Evolutionary conservation across 2,329 filamentous ascomycete genomes (phyloP), one percentile per base, ranked within the genome.

Genomic region (Cercospora sojina): DNA sequence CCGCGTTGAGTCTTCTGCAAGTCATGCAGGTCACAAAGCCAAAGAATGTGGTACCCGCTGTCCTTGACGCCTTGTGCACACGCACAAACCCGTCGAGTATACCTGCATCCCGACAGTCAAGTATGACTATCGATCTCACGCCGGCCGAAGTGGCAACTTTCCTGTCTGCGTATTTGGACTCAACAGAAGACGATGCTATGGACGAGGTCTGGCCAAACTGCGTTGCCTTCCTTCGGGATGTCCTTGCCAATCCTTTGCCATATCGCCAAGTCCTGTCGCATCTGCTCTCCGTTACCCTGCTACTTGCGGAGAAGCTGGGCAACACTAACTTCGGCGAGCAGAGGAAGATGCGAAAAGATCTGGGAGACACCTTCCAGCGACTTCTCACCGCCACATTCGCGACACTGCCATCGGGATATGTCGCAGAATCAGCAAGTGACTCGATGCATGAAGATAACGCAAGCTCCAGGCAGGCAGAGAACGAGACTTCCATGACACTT

Each of bases 151-250:
- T 99, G 10, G 91, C 94, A 8, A 87, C 90, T 8, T 99, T 99
- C 77, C 80, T 98, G 53, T 91, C 97, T 7, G 91, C 95, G 69
- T 99, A 99, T 78, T 90, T 93, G 0, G 87, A 87, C 31, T 95
- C 93, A 0, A 83, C 98, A 12, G 95, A 99, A 75, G 95, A 99
- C 74, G 95, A 99, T 81, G 91, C 95, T 16, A 94, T 97, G 86
- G 95, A 99, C 74, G 95, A 99, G 79, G 97, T 99, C 58, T 99
- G 95, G 95, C 85, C 89, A 47, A 94, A 99, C 76, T 99, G 94
- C 77, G 92, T 93, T 74, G 87, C 90, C 0, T 99, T 99, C 78
- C 79, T 98, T 67, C 90, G 89, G 69, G 96, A 99, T 76, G 86
- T 99, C 29, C 84, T 99, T 29, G 88, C 90, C 25, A 99, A 99